Conservation (phyloP, 768 basidiomycete species). For the Mycena vulgaris region DNA sequence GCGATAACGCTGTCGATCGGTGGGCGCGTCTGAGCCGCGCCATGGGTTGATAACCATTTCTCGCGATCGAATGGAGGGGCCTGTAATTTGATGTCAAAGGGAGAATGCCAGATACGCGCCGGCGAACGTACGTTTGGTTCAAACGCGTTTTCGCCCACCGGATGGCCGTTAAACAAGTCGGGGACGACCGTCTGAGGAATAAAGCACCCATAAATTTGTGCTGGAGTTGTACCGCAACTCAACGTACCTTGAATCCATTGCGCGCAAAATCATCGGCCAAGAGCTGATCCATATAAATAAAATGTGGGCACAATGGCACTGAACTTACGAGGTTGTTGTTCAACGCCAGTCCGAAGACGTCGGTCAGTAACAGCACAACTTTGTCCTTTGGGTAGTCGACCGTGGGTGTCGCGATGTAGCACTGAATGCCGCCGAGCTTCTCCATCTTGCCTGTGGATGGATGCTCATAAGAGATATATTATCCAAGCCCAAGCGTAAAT, state of each 20-base stretch:
- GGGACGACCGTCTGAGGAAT: slow-evolving; percentile 27
- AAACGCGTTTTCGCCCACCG: slow-evolving; percentile 5
- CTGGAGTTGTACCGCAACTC: slow-evolving; percentile 3
- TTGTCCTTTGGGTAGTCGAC: slow-evolving; percentile 58
- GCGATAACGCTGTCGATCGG: slow-evolving; percentile 13
- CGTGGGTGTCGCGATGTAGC: slow-evolving; percentile 60
- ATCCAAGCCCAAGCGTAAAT: neutral
- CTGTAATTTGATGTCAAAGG: neutral
- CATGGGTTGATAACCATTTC: neutral
- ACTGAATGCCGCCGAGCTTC: slow-evolving; percentile 52
- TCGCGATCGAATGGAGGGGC: slow-evolving; percentile 6
- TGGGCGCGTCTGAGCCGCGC: neutral
- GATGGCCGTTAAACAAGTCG: slow-evolving; percentile 38
- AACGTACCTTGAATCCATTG: slow-evolving; percentile 52
- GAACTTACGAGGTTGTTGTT: neutral
- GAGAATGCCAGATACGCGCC: neutral
- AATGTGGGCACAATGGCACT: too few species aligned
- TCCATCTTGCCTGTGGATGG: slow-evolving; percentile 54
- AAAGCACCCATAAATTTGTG: slow-evolving; percentile 22
- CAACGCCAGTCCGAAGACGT: slow-evolving; percentile 53
- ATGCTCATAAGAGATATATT: neutral
- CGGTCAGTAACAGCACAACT: slow-evolving; percentile 61
- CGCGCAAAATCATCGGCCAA: slow-evolving; percentile 52
- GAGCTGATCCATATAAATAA: slow-evolving; percentile 35
- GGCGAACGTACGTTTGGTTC: neutral